Conservation (phyloP, 176 grass and related monocot genomes). For the Ensete glaucum region DNA sequence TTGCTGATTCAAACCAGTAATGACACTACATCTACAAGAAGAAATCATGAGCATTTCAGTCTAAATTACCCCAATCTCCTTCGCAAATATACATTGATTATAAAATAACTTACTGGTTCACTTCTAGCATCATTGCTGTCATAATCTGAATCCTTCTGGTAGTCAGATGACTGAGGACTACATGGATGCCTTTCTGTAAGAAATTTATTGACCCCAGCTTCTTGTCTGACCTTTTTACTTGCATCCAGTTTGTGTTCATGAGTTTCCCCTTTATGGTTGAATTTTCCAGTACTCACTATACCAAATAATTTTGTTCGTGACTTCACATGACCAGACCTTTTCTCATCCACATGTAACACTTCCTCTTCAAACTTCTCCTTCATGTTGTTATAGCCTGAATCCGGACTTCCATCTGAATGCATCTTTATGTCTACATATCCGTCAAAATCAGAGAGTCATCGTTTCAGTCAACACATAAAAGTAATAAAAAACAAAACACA, state of each 20-base stretch:
- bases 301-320: conserved; percentile 24
- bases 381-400: conserved; percentile 32
- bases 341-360: conserved; percentile 25
- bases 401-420: conserved; percentile 38
- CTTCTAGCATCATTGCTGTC: conserved; percentile 64
- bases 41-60: neutral
- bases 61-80: too few species aligned
- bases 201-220: conserved; percentile 4
- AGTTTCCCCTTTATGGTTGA: neutral
- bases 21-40: neutral
- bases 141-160: conserved; percentile 40
- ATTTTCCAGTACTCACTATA: conserved; percentile 12
- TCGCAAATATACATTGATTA: too few species aligned
- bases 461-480: neutral
- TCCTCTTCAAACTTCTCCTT: conserved; percentile 36
- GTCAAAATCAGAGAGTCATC: neutral
- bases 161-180: conserved; percentile 51
- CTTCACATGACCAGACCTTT: conserved; percentile 28
- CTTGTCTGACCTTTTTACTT: conserved; percentile 27
- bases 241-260: conserved; percentile 2
- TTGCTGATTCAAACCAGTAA: too few species aligned
- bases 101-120: conserved; percentile 43
- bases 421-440: conserved; percentile 41
- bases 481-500: neutral
- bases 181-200: conserved; percentile 39